A percentile compares a stretch with the other conserved stretches of the same genome.
Evolutionary conservation across 2,329 filamentous ascomycete genomes (phyloP).

Genomic region (Paecilomyces formosus): DNA sequence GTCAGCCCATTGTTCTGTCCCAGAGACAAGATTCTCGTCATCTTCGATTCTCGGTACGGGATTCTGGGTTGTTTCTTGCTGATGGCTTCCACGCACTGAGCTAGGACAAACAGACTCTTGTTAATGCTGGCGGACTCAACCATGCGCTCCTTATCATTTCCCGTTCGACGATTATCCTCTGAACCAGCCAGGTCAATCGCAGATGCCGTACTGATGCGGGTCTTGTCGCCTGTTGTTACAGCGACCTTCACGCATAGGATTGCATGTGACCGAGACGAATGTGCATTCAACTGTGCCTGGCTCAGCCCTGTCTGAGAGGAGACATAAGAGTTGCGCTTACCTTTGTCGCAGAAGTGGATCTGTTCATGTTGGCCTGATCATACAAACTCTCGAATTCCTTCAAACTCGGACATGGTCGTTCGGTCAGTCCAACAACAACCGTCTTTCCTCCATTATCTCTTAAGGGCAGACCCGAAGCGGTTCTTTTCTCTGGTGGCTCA

Average conservation of each 20-base stretch:
- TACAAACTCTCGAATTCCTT: conserved; percentile 88
- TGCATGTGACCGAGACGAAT: conserved; percentile 83
- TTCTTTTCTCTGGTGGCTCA: conserved; percentile 79
- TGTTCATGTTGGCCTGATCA: conserved; percentile 84
- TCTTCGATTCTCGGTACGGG: conserved; percentile 91
- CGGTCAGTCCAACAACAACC: conserved; percentile 75
- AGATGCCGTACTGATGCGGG: conserved; percentile 73
- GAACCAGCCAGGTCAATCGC: conserved; percentile 94
- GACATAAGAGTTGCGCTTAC: conserved; percentile 21
- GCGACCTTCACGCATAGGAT: conserved; percentile 85
- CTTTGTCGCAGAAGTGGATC: conserved; percentile 83
- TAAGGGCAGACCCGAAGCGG: conserved; percentile 69
- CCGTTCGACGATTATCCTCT: conserved; percentile 89
- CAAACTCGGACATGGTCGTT: conserved; percentile 71
- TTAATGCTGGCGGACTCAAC: conserved; percentile 97
- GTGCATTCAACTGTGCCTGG: conserved; percentile 61
- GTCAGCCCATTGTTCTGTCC: conserved; percentile 94
- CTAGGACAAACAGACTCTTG: conserved; percentile 90
- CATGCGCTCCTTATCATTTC: conserved; percentile 85
- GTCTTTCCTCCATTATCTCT: conserved; percentile 83
- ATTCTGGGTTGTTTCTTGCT: conserved; percentile 67
- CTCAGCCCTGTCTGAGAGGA: background rate
- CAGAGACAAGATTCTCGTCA: conserved; percentile 87
- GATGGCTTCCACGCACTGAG: conserved; percentile 93
- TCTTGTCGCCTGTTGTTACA: conserved; percentile 61